Evolutionary conservation across 2,329 filamentous ascomycete genomes (phyloP), one percentile per base, ranked within the genome.

Genomic region (Fusarium poae): DNA sequence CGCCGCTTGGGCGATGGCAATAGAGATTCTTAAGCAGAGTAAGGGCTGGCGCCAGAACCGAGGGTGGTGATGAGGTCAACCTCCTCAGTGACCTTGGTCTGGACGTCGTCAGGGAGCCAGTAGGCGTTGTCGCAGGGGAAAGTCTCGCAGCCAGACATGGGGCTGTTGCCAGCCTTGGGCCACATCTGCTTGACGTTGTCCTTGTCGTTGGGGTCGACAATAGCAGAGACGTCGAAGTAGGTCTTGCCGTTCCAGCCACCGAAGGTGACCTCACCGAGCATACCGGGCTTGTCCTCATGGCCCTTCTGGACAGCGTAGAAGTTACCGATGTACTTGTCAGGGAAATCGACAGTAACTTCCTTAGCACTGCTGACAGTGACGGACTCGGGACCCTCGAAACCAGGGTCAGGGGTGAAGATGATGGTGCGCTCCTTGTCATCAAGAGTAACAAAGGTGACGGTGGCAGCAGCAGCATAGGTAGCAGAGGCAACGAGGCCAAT

Each of bases 161-260:
- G 82, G 63, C 65, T 67, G 67, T 79, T 72, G 58, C 66, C 54
- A 52, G 54, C 72, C 57, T 75, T 76, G 29, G 86, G 85, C 78
- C 79, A 87, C 76, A 88, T 82, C 79, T 83, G 77, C 82, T 88
- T 86, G 72, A 88, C 81, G 71, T 84, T 84, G 67, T 82, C 59
- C 68, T 78, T 71, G 76, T 88, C 86, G 39, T 74, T 73, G 51
- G 84, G 77, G 76, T 85, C 78, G 71, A 87, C 84, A 67, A 88
- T 88, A 75, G 85, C 85, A 13, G 85, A 87, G 65, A 88, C 85
- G 67, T 88, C 86, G 60, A 86, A 88, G 82, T 83, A 88, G 59
- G 83, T 86, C 61, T 79, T 64, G 67, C 79, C 84, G 53, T 76
- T 72, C 77, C 77, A 86, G 73, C 82, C 84, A 54, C 82, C 78